Base-by-base conservation (phyloP, 225 moss, liverwort and hornwort genomes). In the Sphagnum contortum region DNA sequence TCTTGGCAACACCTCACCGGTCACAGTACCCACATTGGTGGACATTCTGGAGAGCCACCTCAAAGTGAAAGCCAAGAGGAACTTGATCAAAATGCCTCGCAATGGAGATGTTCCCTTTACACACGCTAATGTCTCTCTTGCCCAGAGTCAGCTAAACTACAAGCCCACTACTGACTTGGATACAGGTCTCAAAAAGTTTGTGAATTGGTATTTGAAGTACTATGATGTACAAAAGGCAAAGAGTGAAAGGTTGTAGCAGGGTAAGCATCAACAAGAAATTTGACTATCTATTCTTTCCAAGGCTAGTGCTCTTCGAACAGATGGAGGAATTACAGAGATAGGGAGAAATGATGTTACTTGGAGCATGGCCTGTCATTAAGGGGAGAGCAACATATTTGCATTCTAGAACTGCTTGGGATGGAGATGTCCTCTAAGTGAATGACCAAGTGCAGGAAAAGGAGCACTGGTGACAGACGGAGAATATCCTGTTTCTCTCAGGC, bases 71-170 rank as follows among this genome's bases (percentile, higher is more conserved):
- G 84, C 84, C 44, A 81, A 77, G 75, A 84, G 77, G 66, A 80
- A 78, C 59, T 77, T 84, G 0, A 84, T 84, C 14, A 84, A 84
- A 75, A 84, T 84, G 84, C 84, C 84, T 51, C 77, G 84, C 50
- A 84, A 84, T 64, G 84, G 84, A 5, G 84, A 84, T 61, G 84
- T 84, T 65, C 84, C 84, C 61, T 84, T 80, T 1, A 84, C 84
- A 0, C 84, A 84, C 55, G 84, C 84, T 10, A 84, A 84, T 29
- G 81, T 84, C 48, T 80, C 84, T 29, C 75, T 78, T 68, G 84
- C 84, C 5, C 80, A 81, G 71, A 57, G 55, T 3, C 81, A 52
- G 75, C 71, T 84, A 60, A 75, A 73, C 52, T 84, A 84, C 60
- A 84, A 84, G 73, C 84, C 84, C 11, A 66, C 75, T 11, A 84